These are phyloP conservation scores for Eucalyptus decipiens DNA, from an alignment of 345 rosid species.

Conservation along the genomic window DNA sequence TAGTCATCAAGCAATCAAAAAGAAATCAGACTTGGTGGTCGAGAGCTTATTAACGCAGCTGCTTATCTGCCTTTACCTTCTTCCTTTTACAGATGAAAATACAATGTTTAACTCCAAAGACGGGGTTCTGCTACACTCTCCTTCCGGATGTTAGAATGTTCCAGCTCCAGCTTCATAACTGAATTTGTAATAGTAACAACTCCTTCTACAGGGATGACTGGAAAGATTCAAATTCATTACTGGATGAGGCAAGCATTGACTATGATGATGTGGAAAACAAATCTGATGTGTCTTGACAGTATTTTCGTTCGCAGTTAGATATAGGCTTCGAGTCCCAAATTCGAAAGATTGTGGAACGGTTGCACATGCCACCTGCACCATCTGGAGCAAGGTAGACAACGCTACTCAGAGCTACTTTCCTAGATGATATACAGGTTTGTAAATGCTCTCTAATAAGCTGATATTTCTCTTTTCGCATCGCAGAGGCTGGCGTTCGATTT, in stretches of 20 bases:
- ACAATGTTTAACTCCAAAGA: conserved; percentile 34
- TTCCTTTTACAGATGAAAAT: conserved; percentile 29
- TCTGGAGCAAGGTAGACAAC: conserved; percentile 29
- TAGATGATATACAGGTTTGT: conserved; percentile 32
- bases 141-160: background rate
- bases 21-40: background rate
- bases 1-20: background rate
- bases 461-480: background rate
- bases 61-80: background rate
- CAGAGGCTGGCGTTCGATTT: conserved; percentile 47
- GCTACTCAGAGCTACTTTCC: conserved; percentile 47
- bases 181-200: conserved; percentile 4
- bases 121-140: conserved; percentile 28
- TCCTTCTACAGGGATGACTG: conserved; percentile 29
- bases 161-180: background rate
- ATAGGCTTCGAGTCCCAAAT: conserved; percentile 59
- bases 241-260: conserved; percentile 21
- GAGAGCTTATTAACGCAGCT: background rate
- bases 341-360: conserved; percentile 30
- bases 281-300: conserved; percentile 41
- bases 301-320: conserved; percentile 29
- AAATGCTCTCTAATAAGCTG: background rate
- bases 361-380: conserved; percentile 42
- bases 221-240: conserved; percentile 15
- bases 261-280: conserved; percentile 33